Evolutionary conservation across 257 asterid genomes (phyloP).

Genomic region (Nicotiana otophora): DNA sequence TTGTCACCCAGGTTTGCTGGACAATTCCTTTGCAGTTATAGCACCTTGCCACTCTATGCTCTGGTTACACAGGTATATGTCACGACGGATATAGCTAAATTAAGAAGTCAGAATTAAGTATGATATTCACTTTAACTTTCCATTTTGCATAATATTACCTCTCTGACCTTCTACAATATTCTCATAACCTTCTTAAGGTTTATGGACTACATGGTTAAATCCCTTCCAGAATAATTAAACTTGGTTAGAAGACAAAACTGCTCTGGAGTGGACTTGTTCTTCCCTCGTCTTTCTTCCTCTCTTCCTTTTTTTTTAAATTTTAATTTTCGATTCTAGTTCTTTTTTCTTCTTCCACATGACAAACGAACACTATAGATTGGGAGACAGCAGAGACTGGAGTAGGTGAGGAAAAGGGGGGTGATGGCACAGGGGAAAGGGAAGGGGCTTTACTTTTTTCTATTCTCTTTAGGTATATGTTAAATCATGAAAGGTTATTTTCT

Average conservation of each 20-base stretch:
- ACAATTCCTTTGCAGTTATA: conserved; percentile 85
- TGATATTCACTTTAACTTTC: background rate
- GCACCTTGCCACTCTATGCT: conserved; percentile 91
- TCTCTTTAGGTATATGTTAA: background rate
- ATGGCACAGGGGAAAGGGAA: background rate
- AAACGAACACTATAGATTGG: background rate
- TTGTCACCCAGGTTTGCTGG: conserved; percentile 56
- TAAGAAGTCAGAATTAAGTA: background rate
- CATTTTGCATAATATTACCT: background rate
- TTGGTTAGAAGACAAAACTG: background rate
- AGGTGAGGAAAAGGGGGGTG: background rate
- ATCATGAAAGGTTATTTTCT: background rate
- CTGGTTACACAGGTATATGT: conserved; percentile 74
- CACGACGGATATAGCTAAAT: background rate
- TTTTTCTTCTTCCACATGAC: background rate
- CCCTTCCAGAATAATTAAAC: background rate
- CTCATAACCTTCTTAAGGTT: background rate
- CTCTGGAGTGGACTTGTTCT: background rate
- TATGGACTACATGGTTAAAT: background rate
- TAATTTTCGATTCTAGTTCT: background rate
- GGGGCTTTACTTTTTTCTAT: background rate
- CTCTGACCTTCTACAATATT: background rate
- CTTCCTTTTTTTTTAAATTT: background rate
- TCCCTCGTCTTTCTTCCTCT: background rate
- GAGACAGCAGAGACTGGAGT: background rate